Base-by-base conservation (phyloP, 441 rosid species). In the Populus hybrid region DNA sequence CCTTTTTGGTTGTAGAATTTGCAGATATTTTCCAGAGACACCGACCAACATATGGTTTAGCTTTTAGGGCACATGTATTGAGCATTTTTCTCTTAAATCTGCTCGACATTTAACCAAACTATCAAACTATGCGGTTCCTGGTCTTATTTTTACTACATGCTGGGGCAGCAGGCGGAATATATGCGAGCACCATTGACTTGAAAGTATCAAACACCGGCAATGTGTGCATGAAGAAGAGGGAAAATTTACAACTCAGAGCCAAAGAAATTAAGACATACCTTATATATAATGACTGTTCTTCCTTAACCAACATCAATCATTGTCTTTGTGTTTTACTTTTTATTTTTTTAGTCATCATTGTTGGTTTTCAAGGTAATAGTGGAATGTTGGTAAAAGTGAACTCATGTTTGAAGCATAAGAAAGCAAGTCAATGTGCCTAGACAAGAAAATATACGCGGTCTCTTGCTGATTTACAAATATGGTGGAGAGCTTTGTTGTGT, bases 51-150 rank as follows among this genome's bases (percentile, higher is more conserved):
- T 83, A 77, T 81, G 91, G 89, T 90, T 85, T 78, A 84, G 89
- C 93, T 90, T 91, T 91, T 83, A 81, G 95, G 94, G 90, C 89
- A 84, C 93, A 91, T 84, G 83, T 6, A 66, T 74, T 64, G 65
- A 70, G 80, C 77, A 73, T 82, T 85, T 85, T 72, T 30, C 76
- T 78, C 84, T 80, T 80, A 77, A 73, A 76, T 75, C 82, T 84
- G 74, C 78, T 83, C 76, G 67, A 79, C 76, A 80, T 81, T 72
- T 85, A 77, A 66, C 82, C 84, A 74, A 81, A 78, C 67, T 69
- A 30, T 57, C 16, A 28, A 28, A 28, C 23, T 30, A 46, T 67
- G 69, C 38, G 67, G 67, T 30, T 69, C 72, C 40, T 38, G 21
- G 16, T 26, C 74, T 76, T 61, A 6, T 16, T 30, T 35, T 34